Conservation (phyloP, 2,329 filamentous ascomycete species). For the Aspergillus neotritici region DNA sequence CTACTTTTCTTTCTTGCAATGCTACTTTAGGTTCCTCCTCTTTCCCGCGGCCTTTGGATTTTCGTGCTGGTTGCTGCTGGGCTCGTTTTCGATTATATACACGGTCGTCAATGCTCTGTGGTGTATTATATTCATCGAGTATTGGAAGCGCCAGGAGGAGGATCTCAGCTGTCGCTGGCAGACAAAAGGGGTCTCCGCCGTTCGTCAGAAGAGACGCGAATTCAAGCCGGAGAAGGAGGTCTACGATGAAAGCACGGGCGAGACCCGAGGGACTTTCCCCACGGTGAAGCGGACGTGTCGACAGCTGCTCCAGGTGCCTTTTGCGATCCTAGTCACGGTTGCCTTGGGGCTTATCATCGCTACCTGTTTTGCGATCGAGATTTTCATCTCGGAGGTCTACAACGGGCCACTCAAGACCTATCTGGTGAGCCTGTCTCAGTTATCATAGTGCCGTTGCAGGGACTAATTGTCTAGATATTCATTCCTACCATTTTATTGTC, state of each 20-base stretch:
- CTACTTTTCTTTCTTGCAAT: constrained; percentile 91
- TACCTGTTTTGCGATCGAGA: constrained; percentile 87
- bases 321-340: constrained; percentile 68
- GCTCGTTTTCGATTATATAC: constrained; percentile 78
- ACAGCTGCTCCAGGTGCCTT: constrained; percentile 82
- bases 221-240: constrained; percentile 74
- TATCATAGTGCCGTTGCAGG: constrained; percentile 2
- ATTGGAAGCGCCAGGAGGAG: constrained; percentile 89
- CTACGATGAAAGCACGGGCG: constrained; percentile 76
- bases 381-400: constrained; percentile 95
- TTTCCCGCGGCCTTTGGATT: constrained; percentile 78
- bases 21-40: constrained; percentile 83
- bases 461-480: constrained; percentile 57
- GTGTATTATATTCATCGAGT: constrained; percentile 87
- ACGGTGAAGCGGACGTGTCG: constrained; percentile 69
- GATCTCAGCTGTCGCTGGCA: constrained; percentile 89
- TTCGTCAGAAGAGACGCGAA: constrained; percentile 69
- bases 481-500: constrained; percentile 83
- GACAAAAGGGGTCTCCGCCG: constrained; percentile 75
- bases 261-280: constrained; percentile 70
- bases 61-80: constrained; percentile 72
- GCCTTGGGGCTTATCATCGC: constrained; percentile 82
- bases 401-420: constrained; percentile 82
- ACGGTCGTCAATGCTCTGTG: constrained; percentile 74
- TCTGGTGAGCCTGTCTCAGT: constrained; percentile 51